These are phyloP conservation scores for Aspergillus carlsbadensis DNA, from an alignment of 495 filamentous ascomycete genomes.

Conservation along the genomic window DNA sequence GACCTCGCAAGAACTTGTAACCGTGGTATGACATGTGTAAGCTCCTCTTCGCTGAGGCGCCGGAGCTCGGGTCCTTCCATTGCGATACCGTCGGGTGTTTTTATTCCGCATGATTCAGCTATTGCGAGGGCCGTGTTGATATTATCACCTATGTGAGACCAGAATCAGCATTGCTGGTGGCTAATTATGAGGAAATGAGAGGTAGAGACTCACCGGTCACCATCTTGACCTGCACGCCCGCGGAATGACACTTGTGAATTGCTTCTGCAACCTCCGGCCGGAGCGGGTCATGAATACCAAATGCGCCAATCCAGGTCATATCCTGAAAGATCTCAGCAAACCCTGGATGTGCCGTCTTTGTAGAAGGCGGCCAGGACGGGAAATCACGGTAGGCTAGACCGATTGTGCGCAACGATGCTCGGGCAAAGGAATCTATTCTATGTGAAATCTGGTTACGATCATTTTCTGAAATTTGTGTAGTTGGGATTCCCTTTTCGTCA, in stretches of 20 bases:
- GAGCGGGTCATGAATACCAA: constrained; percentile 68
- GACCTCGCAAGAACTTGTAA: constrained; percentile 85
- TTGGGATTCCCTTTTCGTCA: constrained; percentile 13
- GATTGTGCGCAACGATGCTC: constrained; percentile 61
- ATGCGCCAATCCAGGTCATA: constrained; percentile 61
- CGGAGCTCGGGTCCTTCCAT: constrained; percentile 87
- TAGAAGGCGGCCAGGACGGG: constrained; percentile 61
- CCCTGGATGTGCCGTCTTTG: constrained; percentile 50
- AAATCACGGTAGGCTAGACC: constrained; percentile 63
- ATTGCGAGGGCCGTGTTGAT: constrained; percentile 72
- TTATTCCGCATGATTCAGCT: constrained; percentile 89
- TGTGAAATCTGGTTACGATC: neutral
- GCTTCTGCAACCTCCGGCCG: constrained; percentile 72
- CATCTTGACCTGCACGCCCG: constrained; percentile 85
- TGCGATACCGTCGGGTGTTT: constrained; percentile 61
- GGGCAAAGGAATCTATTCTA: neutral
- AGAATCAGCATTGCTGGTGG: neutral
- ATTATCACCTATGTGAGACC: neutral
- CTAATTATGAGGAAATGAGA: neutral
- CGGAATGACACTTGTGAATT: constrained; percentile 69
- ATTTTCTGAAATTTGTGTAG: neutral
- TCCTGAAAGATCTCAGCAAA: constrained; percentile 41
- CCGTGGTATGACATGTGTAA: constrained; percentile 68
- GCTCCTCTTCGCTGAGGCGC: constrained; percentile 65
- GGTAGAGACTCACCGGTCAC: constrained; percentile 66